A percentile compares a stretch with the other conserved stretches of the same genome.
phyloP scores from a whole-genome alignment of 2,329 filamentous ascomycete species.

The Apiospora phragmitis region DNA sequence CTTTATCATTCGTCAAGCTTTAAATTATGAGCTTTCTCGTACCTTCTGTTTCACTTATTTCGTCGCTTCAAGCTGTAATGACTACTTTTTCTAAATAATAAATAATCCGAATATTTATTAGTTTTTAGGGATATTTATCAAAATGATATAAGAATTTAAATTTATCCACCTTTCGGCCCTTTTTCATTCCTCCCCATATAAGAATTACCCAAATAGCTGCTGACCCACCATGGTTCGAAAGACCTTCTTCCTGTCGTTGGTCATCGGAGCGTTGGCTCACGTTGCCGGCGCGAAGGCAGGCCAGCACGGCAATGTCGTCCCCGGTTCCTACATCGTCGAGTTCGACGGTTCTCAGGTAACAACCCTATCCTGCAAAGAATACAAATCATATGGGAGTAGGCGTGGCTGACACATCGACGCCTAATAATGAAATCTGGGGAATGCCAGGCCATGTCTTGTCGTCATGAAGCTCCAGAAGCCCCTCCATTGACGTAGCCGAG shows the following conservation, averaged over 20 bases:
- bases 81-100: no score
- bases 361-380: neutral
- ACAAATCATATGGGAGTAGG: neutral
- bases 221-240: neutral
- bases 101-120: no score
- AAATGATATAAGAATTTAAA: no score
- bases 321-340: slow-evolving; percentile 54
- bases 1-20: no score
- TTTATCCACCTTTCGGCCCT: no score
- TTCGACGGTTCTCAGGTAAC: slow-evolving; percentile 42
- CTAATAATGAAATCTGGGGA: neutral
- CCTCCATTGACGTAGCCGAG: neutral
- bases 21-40: no score
- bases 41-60: no score
- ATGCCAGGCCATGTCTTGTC: neutral
- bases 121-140: no score
- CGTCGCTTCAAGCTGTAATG: no score
- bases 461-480: slow-evolving; percentile 1
- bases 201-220: neutral
- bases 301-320: slow-evolving; percentile 24
- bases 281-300: neutral
- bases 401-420: neutral
- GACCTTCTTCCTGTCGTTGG: neutral
- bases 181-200: neutral
- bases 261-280: neutral